Evolutionary conservation across 176 grass and related monocot genomes (phyloP).

Genomic region (Avena atlantica): DNA sequence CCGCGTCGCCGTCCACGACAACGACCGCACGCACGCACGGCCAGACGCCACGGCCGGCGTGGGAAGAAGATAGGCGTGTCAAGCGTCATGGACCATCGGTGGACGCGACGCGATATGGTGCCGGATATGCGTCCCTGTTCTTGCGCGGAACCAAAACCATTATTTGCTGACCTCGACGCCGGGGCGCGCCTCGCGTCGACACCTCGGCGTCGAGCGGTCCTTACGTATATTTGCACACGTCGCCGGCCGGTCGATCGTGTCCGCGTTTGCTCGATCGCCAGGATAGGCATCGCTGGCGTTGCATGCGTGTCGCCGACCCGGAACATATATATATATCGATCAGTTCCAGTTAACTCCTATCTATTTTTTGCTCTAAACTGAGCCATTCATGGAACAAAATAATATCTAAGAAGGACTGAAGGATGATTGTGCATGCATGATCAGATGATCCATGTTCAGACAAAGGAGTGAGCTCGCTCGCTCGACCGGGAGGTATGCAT

Average conservation of each 20-base stretch:
- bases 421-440: background rate
- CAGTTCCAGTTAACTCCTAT: background rate
- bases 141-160: background rate
- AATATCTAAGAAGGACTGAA: no score
- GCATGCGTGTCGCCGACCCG: background rate
- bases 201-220: background rate
- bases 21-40: background rate
- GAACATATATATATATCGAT: background rate
- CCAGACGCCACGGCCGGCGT: background rate
- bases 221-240: background rate
- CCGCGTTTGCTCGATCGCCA: background rate
- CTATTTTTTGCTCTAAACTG: background rate
- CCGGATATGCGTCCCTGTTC: background rate
- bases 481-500: background rate
- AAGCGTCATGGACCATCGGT: background rate
- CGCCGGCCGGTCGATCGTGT: background rate
- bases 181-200: background rate
- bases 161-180: conserved; percentile 20
- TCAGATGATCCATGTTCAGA: background rate
- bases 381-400: background rate
- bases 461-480: background rate
- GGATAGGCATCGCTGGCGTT: background rate
- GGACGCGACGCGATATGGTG: background rate
- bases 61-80: no score
- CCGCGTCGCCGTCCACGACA: conserved; percentile 23